Percentiles rank a stretch among this genome's conserved stretches.
Evolutionary conservation across 208 protist genomes (phyloP).

Genomic region (Wallacemonas sp.): DNA sequence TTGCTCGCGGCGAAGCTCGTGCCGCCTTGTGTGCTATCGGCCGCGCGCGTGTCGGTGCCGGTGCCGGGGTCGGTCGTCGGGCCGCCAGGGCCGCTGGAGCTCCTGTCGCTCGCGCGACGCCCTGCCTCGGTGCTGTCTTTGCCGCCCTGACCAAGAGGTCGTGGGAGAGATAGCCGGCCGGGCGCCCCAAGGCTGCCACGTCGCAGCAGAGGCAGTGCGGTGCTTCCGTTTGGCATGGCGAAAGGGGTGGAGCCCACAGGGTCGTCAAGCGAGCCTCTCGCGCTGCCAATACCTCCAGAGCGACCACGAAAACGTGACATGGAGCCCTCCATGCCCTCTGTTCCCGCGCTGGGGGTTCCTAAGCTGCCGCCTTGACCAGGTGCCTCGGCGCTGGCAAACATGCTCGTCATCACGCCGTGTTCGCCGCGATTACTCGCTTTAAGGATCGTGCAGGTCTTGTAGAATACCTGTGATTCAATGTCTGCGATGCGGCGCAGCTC

Average conservation of each 20-base stretch:
- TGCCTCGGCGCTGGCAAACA: conserved; percentile 60
- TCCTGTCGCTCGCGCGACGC: not conserved
- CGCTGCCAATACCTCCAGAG: not conserved
- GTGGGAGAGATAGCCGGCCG: not conserved
- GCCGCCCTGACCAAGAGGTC: not conserved
- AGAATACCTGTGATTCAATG: conserved; percentile 87
- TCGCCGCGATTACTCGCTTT: conserved; percentile 61
- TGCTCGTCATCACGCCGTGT: conserved; percentile 60
- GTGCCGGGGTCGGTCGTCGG: not conserved
- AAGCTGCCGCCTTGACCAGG: conserved; percentile 14
- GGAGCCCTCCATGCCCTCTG: conserved; percentile 27
- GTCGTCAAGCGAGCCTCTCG: not conserved
- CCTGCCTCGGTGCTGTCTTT: conserved; percentile 1
- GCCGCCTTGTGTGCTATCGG: no score
- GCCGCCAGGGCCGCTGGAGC: not conserved
- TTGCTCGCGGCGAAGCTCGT: not conserved
- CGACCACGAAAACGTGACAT: conserved; percentile 8
- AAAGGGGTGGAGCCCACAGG: not conserved
- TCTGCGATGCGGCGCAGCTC: conserved; percentile 78
- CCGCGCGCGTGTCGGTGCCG: not conserved
- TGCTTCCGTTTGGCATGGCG: not conserved
- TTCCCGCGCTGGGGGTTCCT: conserved; percentile 26
- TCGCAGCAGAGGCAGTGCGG: conserved; percentile 1
- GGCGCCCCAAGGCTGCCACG: not conserved
- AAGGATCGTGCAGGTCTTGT: conserved; percentile 73